phyloP scores from a whole-genome alignment of 805 yeast genomes.

The Starmera quercuum region DNA sequence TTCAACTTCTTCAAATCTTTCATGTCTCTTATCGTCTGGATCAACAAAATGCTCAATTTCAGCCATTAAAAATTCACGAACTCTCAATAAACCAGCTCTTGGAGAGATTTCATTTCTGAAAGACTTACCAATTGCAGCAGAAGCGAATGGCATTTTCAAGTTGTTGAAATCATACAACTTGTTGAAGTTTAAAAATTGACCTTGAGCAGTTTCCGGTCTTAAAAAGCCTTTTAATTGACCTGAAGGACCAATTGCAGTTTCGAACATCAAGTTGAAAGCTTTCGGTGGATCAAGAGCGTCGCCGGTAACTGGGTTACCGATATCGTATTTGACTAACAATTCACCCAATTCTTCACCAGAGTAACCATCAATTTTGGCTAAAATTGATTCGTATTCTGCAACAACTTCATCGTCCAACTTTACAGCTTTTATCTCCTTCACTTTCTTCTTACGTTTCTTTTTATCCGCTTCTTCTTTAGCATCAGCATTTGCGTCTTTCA shows the following conservation, averaged over 20 bases:
- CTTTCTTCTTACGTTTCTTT: slow-evolving; percentile 92
- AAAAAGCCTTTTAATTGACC: slow-evolving; percentile 92
- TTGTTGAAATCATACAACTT: slow-evolving; percentile 93
- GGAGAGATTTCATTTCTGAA: slow-evolving; percentile 99
- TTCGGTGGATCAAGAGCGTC: slow-evolving; percentile 82
- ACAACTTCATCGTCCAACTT: slow-evolving; percentile 78
- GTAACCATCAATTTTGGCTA: slow-evolving; percentile 93
- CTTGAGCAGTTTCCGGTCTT: slow-evolving; percentile 99
- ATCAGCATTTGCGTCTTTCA: slow-evolving; percentile 42
- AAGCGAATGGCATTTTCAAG: slow-evolving; percentile 97
- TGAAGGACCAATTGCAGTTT: slow-evolving; percentile 98
- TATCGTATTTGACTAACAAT: slow-evolving; percentile 72
- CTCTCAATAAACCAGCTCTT: slow-evolving; percentile 94
- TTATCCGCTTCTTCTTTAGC: slow-evolving; percentile 70
- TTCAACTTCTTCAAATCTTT: slow-evolving; percentile 68
- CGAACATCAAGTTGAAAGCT: slow-evolving; percentile 98
- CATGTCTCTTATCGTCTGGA: slow-evolving; percentile 80
- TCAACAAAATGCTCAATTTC: slow-evolving; percentile 99
- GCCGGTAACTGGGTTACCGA: slow-evolving; percentile 87
- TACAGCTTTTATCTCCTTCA: slow-evolving; percentile 85
- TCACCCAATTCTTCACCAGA: slow-evolving; percentile 91
- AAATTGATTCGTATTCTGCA: slow-evolving; percentile 73
- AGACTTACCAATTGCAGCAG: slow-evolving; percentile 97
- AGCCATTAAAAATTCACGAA: slow-evolving; percentile 98
- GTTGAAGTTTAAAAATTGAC: slow-evolving; percentile 93